Evolutionary conservation across 2,329 filamentous ascomycete genomes (phyloP), one percentile per base, ranked within the genome.

Genomic region (Penicillium sp.): DNA sequence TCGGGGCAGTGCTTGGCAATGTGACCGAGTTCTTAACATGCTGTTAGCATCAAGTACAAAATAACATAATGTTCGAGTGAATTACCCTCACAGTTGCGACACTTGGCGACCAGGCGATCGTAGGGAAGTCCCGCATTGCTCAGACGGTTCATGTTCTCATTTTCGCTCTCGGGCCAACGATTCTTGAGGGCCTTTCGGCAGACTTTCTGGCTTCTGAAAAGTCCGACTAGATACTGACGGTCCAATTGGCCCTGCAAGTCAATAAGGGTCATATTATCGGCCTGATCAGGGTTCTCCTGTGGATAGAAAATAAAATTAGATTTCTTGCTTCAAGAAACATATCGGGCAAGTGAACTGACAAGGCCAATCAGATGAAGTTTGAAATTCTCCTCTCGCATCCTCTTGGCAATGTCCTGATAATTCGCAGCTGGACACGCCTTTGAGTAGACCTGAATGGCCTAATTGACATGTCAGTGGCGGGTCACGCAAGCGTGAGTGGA

Each of bases 361-460:
- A 79, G 67, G 12, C 75, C 81, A 56, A 84, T 80, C n/a, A 84
- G 66, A 60, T 76, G 79, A 56, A 82, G 62, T 5, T 72, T 76
- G 47, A 77, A 68, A 0, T 68, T 65, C 4, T 80, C 75, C 6
- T 72, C 67, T 9, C 80, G 79, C 57, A 84, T 75, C 45, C 75
- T 75, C 18, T 70, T 69, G 60, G 83, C 81, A 9, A 84, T 75
- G 1, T 76, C 75, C 10, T 66, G 68, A 51, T 75, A 83, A 52
- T 66, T 77, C 49, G 74, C 77, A 56, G 67, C 52, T 2, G 74
- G 75, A 26, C 69, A 69, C 2, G 76, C 75, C 52, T 82, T 81
- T 54, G 74, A 74, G 54, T 83, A 83, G 3, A 80, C 68, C 55
- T 75, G 74, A 41, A 84, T 60, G 4, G 71, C 74, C 71, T 79